phyloP scores from a whole-genome alignment of 2,329 filamentous ascomycete genomes.

The Phyllosticta capitalensis region DNA sequence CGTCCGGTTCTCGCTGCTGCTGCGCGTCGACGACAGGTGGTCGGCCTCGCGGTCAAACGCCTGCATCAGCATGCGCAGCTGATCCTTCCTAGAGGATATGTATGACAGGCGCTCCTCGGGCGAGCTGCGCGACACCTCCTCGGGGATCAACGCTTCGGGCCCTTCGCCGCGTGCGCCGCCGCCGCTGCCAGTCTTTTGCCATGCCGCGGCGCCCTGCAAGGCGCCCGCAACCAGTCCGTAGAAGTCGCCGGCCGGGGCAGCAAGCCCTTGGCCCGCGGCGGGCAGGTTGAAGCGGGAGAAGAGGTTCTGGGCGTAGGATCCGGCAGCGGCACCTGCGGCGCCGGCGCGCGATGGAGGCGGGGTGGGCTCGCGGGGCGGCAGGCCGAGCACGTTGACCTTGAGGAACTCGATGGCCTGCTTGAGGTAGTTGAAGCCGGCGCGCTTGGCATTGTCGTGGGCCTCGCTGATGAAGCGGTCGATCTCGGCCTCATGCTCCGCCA shows the following conservation, averaged over 20 bases:
- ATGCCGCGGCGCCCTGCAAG: constrained; percentile 52
- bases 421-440: constrained; percentile 57
- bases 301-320: constrained; percentile 65
- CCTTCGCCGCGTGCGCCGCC: constrained; percentile 22
- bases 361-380: constrained; percentile 51
- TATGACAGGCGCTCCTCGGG: constrained; percentile 60
- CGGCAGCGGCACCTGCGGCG: constrained; percentile 33
- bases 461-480: constrained; percentile 87
- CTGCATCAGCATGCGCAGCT: constrained; percentile 61
- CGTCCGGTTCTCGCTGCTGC: constrained; percentile 22
- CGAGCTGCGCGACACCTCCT: constrained; percentile 49
- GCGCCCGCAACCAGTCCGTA: constrained; percentile 69
- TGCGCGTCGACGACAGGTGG: constrained; percentile 35
- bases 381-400: constrained; percentile 68
- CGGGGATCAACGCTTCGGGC: constrained; percentile 53
- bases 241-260: constrained; percentile 52
- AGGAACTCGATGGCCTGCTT: constrained; percentile 44
- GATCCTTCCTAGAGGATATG: constrained; percentile 69
- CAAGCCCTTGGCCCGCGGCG: constrained; percentile 39
- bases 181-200: constrained; percentile 32
- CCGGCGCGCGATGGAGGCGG: constrained; percentile 35
- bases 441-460: constrained; percentile 67
- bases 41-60: constrained; percentile 73
- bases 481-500: constrained; percentile 72
- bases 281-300: constrained; percentile 83